Conservation (phyloP, 2,329 filamentous ascomycete species). For the Fonsecaea pugnacius region DNA sequence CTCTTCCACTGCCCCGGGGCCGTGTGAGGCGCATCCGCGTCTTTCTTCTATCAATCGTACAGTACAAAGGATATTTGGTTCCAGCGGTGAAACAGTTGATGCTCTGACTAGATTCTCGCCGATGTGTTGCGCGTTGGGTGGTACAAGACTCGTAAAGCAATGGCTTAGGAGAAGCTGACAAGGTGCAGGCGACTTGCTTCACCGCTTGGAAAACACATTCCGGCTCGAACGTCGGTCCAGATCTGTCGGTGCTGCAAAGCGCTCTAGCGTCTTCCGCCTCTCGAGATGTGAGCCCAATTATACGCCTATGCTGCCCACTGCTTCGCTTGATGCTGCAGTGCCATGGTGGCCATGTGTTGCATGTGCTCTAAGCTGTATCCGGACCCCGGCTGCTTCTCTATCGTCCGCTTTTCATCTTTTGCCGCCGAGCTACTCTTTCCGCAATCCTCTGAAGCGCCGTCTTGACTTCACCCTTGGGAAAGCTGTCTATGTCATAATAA, state of each 20-base stretch:
- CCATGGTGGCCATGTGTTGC: slow-evolving; percentile 5
- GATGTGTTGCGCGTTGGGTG: background rate
- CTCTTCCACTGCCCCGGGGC: background rate
- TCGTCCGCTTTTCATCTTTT: slow-evolving; percentile 47
- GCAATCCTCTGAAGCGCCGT: slow-evolving; percentile 61
- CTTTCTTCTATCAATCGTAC: slow-evolving; percentile 5
- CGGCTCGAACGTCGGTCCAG: slow-evolving; percentile 12
- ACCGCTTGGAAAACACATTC: slow-evolving; percentile 14
- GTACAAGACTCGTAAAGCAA: background rate
- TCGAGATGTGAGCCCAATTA: background rate
- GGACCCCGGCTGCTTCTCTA: slow-evolving; percentile 7
- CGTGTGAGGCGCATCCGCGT: background rate
- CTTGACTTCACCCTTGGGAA: slow-evolving; percentile 84
- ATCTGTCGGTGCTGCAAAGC: background rate
- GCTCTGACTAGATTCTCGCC: background rate
- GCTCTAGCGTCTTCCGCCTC: background rate
- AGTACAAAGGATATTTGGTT: background rate
- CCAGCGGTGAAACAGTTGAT: slow-evolving; percentile 2
- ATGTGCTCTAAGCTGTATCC: slow-evolving; percentile 8
- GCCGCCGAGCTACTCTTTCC: slow-evolving; percentile 60
- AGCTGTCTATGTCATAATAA: slow-evolving; percentile 85
- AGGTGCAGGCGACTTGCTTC: slow-evolving; percentile 7
- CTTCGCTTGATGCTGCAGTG: slow-evolving; percentile 10
- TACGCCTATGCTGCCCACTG: background rate
- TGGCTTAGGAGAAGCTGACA: slow-evolving; percentile 3